phyloP scores from a whole-genome alignment of 352 stramenopile genomes.

The Phytopythium montanum region DNA sequence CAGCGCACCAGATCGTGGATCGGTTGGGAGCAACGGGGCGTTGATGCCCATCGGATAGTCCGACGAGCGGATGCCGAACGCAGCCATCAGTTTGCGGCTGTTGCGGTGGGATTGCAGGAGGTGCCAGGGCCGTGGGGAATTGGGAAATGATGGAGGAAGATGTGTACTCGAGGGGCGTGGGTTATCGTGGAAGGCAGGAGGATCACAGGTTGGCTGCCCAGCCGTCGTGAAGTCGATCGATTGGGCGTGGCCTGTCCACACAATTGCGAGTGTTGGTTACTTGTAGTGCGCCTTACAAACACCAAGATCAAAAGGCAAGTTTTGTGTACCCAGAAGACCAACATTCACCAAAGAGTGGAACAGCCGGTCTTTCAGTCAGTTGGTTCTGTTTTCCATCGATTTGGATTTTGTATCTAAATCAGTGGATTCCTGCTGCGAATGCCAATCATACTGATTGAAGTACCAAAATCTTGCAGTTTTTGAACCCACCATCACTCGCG shows the following conservation, averaged over 20 bases:
- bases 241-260: too few species aligned
- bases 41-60: constrained; percentile 6
- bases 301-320: background rate
- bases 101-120: background rate
- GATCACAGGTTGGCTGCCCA: too few species aligned
- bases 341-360: background rate
- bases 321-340: background rate
- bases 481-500: background rate
- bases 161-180: too few species aligned
- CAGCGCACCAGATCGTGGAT: background rate
- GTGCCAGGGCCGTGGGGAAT: background rate
- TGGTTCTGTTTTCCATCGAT: background rate
- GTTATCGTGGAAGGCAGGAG: too few species aligned
- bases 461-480: background rate
- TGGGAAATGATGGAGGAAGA: background rate
- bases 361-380: background rate
- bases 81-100: background rate
- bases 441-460: background rate
- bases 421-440: background rate
- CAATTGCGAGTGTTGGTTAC: background rate
- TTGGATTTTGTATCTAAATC: background rate
- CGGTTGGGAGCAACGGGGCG: background rate
- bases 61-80: constrained; percentile 11
- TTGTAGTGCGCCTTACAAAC: background rate
- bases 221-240: too few species aligned